These are phyloP conservation scores for Linnemannia zychae DNA, from an alignment of 192 early-diverging fungal genomes.

Conservation along the genomic window DNA sequence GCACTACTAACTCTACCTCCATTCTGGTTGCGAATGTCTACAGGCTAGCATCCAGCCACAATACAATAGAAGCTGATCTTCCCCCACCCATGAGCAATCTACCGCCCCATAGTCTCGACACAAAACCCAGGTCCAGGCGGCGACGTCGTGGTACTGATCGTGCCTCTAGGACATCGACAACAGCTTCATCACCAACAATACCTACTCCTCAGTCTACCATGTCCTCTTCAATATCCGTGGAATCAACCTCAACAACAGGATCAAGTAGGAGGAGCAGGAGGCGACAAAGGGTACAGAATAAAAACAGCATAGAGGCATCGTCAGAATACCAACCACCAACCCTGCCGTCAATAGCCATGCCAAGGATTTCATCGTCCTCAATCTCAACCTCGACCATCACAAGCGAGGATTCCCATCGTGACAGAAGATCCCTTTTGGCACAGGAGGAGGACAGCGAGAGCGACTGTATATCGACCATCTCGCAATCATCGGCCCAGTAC, in stretches of 20 bases:
- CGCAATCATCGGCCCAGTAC: constrained; percentile 37
- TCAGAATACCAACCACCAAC: not conserved
- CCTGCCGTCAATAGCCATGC: not conserved
- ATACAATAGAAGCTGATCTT: not conserved
- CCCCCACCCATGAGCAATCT: not conserved
- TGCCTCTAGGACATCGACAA: not conserved
- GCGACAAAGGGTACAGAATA: constrained; percentile 1
- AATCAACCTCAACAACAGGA: constrained; percentile 9
- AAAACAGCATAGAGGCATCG: not conserved
- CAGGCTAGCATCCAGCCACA: not conserved
- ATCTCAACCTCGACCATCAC: constrained; percentile 5
- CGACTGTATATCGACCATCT: constrained; percentile 30
- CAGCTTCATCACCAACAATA: not conserved
- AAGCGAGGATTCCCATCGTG: not conserved
- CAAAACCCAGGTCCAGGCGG: not conserved
- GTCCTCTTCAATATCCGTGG: constrained; percentile 1
- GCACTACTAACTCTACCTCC: not conserved
- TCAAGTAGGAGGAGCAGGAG: not conserved
- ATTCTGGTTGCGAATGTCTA: not conserved
- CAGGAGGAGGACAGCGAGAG: constrained; percentile 29
- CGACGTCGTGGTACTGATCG: not conserved
- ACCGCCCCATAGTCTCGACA: not conserved
- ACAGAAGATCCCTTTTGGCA: not conserved
- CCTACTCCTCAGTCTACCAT: not conserved
- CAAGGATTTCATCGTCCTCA: not conserved